Conservation (phyloP, 2,329 filamentous ascomycete species). For the Botrytis pseudocinerea region DNA sequence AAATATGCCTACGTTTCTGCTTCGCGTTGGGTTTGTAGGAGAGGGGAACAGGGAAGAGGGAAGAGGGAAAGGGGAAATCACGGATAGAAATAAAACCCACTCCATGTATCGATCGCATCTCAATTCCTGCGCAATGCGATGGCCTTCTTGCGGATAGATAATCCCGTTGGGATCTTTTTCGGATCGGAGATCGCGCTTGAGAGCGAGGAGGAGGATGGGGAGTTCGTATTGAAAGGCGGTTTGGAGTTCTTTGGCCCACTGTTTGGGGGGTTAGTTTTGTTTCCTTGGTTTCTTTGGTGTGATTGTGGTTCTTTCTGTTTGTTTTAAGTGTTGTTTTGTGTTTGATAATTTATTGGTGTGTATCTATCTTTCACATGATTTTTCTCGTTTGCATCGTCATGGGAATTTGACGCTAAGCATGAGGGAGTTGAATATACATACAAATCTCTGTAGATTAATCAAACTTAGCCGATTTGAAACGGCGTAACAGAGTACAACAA, state of each 20-base stretch:
- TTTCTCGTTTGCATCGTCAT: not conserved
- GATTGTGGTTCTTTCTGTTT: not conserved
- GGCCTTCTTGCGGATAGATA: constrained; percentile 62
- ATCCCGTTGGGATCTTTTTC: constrained; percentile 60
- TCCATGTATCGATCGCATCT: constrained; percentile 64
- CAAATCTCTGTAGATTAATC: constrained; percentile 58
- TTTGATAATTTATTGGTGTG: not conserved
- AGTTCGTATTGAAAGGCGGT: constrained; percentile 51
- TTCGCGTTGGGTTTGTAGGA: not conserved
- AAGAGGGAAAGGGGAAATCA: no score
- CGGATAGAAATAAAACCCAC: constrained; percentile 42
- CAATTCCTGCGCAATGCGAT: constrained; percentile 57
- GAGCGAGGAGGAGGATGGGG: constrained; percentile 57
- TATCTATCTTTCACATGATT: not conserved
- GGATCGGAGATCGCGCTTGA: constrained; percentile 60
- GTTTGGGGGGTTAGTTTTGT: constrained; percentile 11
- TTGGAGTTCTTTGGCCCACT: constrained; percentile 61
- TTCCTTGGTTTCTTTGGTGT: not conserved
- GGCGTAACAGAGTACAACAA: constrained; percentile 62
- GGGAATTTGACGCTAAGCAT: not conserved
- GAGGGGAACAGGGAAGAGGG: no score
- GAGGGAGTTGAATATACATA: constrained; percentile 40
- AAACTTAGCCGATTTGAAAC: constrained; percentile 59
- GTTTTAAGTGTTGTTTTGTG: not conserved
- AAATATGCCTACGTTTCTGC: not conserved